Evolutionary conservation across 768 basidiomycete species (phyloP).

Genomic region (Tulasnella sp.): DNA sequence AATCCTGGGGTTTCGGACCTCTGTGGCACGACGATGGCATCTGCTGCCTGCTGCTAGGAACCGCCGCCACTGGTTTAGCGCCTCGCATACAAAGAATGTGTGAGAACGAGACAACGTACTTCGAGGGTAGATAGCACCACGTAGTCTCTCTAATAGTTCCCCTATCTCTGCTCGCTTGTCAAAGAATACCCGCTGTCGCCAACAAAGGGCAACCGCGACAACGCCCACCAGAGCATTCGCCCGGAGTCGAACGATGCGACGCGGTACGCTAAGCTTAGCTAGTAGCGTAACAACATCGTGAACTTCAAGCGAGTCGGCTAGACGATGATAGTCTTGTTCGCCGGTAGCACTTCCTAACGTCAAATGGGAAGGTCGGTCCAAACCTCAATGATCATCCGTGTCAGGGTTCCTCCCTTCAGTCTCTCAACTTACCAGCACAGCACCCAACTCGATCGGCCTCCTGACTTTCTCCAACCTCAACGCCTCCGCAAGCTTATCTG

Average conservation of each 20-base stretch:
- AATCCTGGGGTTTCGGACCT: conserved; percentile 45
- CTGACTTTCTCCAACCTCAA: conserved; percentile 66
- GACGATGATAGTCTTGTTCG: conserved; percentile 47
- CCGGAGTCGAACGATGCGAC: conserved; percentile 68
- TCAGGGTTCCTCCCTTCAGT: not conserved
- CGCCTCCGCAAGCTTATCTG: conserved; percentile 52
- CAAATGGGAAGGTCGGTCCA: conserved; percentile 39
- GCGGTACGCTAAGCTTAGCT: conserved; percentile 66
- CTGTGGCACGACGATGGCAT: conserved; percentile 48
- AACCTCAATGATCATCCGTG: conserved; percentile 34
- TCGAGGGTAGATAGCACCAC: conserved; percentile 63
- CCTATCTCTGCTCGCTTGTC: conserved; percentile 49
- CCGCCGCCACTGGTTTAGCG: not conserved
- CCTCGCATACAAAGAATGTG: not conserved
- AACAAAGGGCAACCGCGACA: conserved; percentile 72
- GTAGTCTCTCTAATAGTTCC: conserved; percentile 63
- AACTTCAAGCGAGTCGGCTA: conserved; percentile 55
- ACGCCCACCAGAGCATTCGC: conserved; percentile 81
- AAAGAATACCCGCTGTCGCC: conserved; percentile 52
- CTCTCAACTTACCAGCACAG: conserved; percentile 62
- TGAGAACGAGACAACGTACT: conserved; percentile 30
- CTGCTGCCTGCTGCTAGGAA: conserved; percentile 48
- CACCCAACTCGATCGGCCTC: conserved; percentile 66
- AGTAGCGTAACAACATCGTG: conserved; percentile 60
- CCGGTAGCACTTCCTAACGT: conserved; percentile 62